Base-by-base conservation (phyloP, 2,329 filamentous ascomycete species). In the Tolypocladium tropicale region DNA sequence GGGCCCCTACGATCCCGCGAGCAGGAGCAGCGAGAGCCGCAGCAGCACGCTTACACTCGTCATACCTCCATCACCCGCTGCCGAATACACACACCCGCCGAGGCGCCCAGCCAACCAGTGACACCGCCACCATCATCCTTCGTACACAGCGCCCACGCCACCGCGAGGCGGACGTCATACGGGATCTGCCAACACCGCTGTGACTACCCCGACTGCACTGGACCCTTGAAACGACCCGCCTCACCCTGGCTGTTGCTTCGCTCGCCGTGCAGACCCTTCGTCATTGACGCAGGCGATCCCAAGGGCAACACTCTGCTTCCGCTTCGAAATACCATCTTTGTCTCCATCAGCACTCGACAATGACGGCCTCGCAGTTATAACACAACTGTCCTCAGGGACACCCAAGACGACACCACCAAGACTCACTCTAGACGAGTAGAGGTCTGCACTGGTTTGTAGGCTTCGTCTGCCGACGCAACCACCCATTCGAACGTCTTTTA, bases 331-430 rank as follows among this genome's bases (percentile, higher is more conserved):
- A 12, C 18, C 23, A 18, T 41, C 25, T 50, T 57, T 57, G 53
- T 57, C 30, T 55, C 55, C 53, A 58, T 60, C 55, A 53, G 58
- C 61, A 60, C 36, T 67, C 62, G 61, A 72, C 59, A 57, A 72
- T 72, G 70, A 68, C 61, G 57, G 62, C 59, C 59, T 55, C 58
- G 57, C 62, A 61, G 51, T 72, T 72, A 72, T 72, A 72, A 64
- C 70, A 68, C 55, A 33, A 61, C 63, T 54, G 70, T 72, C 70
- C 70, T 67, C 64, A 69, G 69, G 70, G 70, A 72, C 69, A 66
- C 62, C 59, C 25, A 54, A 33, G 50, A 57, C 59, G 56, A 55
- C 59, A 57, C 43, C 52, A 53, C 58, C 55, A 53, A 55, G 55
- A 56, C 52, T 53, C 54, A 53, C 56, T 57, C 53, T 36, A 53